Conservation (phyloP, 305 asterid species). For the Withania somnifera region DNA sequence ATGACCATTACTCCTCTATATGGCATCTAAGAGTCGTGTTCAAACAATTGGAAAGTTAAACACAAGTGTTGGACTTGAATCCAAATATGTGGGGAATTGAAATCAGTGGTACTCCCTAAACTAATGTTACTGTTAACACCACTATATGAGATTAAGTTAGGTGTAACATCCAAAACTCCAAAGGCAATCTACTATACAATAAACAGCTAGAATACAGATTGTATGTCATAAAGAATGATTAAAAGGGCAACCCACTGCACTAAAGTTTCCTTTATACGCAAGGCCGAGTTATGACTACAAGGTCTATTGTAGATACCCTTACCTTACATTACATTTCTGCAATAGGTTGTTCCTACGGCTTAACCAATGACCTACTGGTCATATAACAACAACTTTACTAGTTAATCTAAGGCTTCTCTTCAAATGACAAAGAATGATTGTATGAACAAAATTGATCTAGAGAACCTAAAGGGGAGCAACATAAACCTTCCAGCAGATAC, state of each 20-base stretch:
- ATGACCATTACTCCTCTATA: not conserved
- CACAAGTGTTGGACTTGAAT: not conserved
- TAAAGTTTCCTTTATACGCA: no score
- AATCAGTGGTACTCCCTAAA: not conserved
- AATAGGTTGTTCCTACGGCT: no score
- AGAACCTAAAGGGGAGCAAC: not conserved
- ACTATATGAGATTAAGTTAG: not conserved
- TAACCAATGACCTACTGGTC: no score
- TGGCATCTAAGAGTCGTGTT: not conserved
- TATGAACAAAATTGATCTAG: not conserved
- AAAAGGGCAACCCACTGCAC: not conserved
- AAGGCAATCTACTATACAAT: not conserved
- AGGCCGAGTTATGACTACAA: no score
- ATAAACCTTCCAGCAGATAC: conserved; percentile 88
- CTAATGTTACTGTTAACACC: not conserved
- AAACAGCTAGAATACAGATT: not conserved
- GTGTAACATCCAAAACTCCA: not conserved
- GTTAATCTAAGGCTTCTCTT: no score
- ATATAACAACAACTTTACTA: no score
- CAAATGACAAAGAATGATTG: not conserved
- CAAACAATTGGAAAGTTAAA: not conserved
- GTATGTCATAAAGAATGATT: not conserved
- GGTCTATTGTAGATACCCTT: no score
- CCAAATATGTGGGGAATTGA: not conserved
- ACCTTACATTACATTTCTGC: no score